phyloP scores from a whole-genome alignment of 2,329 filamentous ascomycete species.

The Calonectria fujianensis region DNA sequence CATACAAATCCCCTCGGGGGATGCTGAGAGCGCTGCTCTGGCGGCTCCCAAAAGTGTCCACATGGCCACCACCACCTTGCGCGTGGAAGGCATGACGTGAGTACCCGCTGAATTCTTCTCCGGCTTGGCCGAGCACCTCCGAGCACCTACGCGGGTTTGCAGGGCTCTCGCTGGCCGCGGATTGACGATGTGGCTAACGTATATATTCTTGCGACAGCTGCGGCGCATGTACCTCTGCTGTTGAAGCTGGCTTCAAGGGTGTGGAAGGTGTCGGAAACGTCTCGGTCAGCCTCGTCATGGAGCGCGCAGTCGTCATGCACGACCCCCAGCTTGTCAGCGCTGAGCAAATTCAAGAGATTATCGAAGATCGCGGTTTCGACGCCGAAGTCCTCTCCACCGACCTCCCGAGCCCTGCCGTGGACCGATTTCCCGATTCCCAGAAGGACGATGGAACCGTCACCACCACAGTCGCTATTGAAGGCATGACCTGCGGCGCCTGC shows the following conservation, averaged over 20 bases:
- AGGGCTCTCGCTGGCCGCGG: conserved; percentile 25
- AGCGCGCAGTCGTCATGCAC: conserved; percentile 95
- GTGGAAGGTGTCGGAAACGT: conserved; percentile 89
- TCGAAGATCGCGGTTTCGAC: conserved; percentile 95
- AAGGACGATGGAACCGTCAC: conserved; percentile 70
- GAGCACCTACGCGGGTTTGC: conserved; percentile 24
- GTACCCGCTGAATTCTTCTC: conserved; percentile 56
- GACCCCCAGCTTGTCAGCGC: conserved; percentile 84
- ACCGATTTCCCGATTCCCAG: conserved; percentile 60
- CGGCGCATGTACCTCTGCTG: conserved; percentile 95
- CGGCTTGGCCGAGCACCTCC: conserved; percentile 45
- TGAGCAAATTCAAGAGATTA: conserved; percentile 86
- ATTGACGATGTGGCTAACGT: conserved; percentile 56
- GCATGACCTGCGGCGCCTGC: conserved; percentile 95
- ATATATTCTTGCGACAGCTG: conserved; percentile 76
- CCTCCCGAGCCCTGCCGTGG: conserved; percentile 73
- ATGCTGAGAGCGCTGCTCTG: conserved; percentile 52
- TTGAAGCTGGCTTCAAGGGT: conserved; percentile 91
- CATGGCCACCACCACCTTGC: conserved; percentile 93
- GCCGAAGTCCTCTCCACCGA: conserved; percentile 91
- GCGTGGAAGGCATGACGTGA: conserved; percentile 90
- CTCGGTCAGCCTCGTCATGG: conserved; percentile 95
- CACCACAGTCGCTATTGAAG: conserved; percentile 86
- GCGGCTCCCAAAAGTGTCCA: conserved; percentile 67
- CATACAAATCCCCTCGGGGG: conserved; percentile 68